Evolutionary conservation across 2,329 filamentous ascomycete genomes (phyloP), one percentile per base, ranked within the genome.

Genomic region (Xylariaceae sp.): DNA sequence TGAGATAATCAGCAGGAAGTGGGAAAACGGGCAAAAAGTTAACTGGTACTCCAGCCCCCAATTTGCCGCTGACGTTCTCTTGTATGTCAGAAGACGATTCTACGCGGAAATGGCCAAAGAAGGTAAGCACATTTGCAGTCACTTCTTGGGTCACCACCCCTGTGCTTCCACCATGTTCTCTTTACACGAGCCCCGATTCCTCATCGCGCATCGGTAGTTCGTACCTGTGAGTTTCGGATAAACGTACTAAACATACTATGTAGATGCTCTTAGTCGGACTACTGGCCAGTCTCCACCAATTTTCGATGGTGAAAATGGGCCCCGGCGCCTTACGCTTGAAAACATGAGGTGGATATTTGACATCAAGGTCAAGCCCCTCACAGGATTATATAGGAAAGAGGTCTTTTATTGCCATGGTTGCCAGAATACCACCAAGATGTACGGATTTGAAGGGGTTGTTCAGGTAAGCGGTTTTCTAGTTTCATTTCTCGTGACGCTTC

Each of bases 271-370:
- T 11, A 70, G 75, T 29, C 70, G 70, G 8, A 74, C 74, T 40
- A 73, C 76, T 50, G 76, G 80, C 35, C 72, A 70, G 59, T 60
- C 19, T 19, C 19, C 73, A 53, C 74, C 75, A 3, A 64, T 69
- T 31, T 52, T 67, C 7, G 81, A 86, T 58, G 76, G 78, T 6
- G 72, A 74, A 1, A 72, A 78, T 58, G 80, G 77, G 0, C 76
- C 80, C 26, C 47, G 51, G 26, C 53, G 52, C 35, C 57, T 57
- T 45, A 57, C 55, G 5, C 72, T 94, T 61, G 88, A 92, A 66
- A 90, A 91, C 65, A 91, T 94, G 88, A 91, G 88, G 70, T 92
- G 86, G 83, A 75, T 91, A 32, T 91, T 88, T 67, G 88, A 91
- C 64, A 81, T 81, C 61, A 91, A 89, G 68, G 78, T 94, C 66